Evolutionary conservation across 495 filamentous ascomycete genomes (phyloP).

Genomic region (Penicillium nucicola): DNA sequence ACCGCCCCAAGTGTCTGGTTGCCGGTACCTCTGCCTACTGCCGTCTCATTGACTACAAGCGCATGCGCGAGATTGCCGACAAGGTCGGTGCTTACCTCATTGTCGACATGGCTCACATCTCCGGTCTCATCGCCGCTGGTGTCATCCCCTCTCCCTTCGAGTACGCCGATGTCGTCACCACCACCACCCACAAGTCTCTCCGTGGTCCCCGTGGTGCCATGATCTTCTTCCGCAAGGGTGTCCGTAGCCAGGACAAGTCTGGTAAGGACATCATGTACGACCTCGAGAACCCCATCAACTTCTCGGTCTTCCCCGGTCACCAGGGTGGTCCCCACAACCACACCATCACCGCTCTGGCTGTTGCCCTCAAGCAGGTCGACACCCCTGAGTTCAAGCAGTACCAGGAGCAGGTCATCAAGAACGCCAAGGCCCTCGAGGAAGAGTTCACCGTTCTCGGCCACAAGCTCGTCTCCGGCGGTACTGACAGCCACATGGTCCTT

Average conservation of each 20-base stretch:
- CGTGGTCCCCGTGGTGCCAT: constrained; percentile 98
- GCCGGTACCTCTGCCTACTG: constrained; percentile 99
- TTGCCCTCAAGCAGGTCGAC: constrained; percentile 92
- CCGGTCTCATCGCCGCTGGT: constrained; percentile 86
- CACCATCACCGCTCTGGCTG: constrained; percentile 97
- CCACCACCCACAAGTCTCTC: constrained; percentile 99
- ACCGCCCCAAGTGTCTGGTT: constrained; percentile 92
- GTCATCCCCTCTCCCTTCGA: constrained; percentile 95
- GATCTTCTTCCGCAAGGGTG: constrained; percentile 99
- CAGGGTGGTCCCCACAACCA: constrained; percentile 99
- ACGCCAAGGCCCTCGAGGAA: constrained; percentile 80
- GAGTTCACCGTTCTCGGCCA: constrained; percentile 72
- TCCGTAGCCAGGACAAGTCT: constrained; percentile 84
- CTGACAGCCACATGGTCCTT: constrained; percentile 98
- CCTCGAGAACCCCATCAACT: constrained; percentile 95
- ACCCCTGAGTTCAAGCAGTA: constrained; percentile 95
- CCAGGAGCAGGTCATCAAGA: constrained; percentile 87
- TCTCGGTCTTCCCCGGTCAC: constrained; percentile 98
- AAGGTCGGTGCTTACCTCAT: constrained; percentile 92
- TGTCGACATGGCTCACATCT: constrained; percentile 99
- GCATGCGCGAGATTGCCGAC: constrained; percentile 96
- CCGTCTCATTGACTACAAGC: constrained; percentile 93
- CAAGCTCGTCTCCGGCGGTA: constrained; percentile 93
- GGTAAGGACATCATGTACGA: constrained; percentile 91
- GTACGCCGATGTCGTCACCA: constrained; percentile 95